These are phyloP conservation scores for Aquilaria yunnanensis DNA, from an alignment of 345 rosid genomes.

Conservation along the genomic window DNA sequence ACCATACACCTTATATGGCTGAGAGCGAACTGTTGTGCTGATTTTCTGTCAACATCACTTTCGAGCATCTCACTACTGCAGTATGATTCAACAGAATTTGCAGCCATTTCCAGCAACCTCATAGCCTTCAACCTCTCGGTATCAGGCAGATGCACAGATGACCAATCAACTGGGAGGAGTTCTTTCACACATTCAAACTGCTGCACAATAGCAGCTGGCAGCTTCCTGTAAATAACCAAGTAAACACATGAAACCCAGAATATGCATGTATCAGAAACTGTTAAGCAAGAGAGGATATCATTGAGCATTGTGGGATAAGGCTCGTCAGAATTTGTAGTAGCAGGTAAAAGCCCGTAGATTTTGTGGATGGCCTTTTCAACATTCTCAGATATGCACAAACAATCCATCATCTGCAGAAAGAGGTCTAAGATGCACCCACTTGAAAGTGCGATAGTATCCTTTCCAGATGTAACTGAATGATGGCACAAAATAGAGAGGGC, in stretches of 20 bases:
- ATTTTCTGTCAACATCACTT: constrained; percentile 23
- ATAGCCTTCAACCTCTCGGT: constrained; percentile 50
- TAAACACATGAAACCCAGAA: constrained; percentile 99
- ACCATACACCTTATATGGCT: constrained; percentile 52
- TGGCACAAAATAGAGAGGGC: constrained; percentile 62
- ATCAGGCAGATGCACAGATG: constrained; percentile 42
- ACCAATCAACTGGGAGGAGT: constrained; percentile 67
- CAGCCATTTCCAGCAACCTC: constrained; percentile 46
- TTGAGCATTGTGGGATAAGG: constrained; percentile 53
- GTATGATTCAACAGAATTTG: constrained; percentile 27
- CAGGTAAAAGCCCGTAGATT: constrained; percentile 34
- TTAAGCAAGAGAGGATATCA: constrained; percentile 79
- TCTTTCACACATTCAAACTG: constrained; percentile 76
- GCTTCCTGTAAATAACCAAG: constrained; percentile 95
- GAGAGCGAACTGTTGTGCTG: constrained; percentile 50
- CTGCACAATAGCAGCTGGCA: constrained; percentile 68
- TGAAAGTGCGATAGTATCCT: constrained; percentile 29
- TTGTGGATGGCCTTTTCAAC: constrained; percentile 53
- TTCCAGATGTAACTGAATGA: constrained; percentile 32
- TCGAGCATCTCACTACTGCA: constrained; percentile 20
- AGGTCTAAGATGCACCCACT: constrained; percentile 87
- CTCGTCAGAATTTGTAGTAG: constrained; percentile 49
- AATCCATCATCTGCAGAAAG: constrained; percentile 83
- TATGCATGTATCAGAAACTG: constrained; percentile 85
- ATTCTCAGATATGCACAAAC: constrained; percentile 72